phyloP scores from a whole-genome alignment of 2,329 filamentous ascomycete species.

The Neofusicoccum umdonicola region DNA sequence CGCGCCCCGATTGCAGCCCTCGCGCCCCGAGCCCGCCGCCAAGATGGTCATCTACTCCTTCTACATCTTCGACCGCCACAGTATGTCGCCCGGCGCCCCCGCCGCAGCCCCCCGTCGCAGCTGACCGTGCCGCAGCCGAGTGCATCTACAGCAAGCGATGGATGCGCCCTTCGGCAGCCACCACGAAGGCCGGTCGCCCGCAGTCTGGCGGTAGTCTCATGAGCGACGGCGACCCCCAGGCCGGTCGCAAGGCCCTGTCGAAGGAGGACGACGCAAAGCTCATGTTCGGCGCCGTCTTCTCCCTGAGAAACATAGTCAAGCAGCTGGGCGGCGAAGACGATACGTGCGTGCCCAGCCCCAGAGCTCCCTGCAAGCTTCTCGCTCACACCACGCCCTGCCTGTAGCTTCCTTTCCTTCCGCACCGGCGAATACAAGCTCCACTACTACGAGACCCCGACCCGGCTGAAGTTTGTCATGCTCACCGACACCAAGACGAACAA shows the following conservation, averaged over 20 bases:
- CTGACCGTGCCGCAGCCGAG: conserved; percentile 63
- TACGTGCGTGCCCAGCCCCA: conserved; percentile 46
- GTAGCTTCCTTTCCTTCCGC: conserved; percentile 85
- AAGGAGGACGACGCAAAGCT: conserved; percentile 85
- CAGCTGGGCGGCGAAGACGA: conserved; percentile 93
- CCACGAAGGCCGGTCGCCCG: conserved; percentile 49
- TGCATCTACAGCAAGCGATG: conserved; percentile 95
- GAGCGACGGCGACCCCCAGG: conserved; percentile 41
- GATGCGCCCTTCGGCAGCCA: conserved; percentile 54
- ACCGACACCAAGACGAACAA: conserved; percentile 86
- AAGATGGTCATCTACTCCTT: conserved; percentile 94
- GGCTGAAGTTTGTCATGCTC: conserved; percentile 93
- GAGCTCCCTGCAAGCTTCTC: background rate
- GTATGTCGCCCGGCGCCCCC: conserved; percentile 53
- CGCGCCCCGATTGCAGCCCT: background rate
- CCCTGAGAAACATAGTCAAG: conserved; percentile 91
- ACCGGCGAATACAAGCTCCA: conserved; percentile 97
- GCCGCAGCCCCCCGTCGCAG: background rate
- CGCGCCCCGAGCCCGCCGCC: conserved; percentile 16
- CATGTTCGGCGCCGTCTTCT: conserved; percentile 96
- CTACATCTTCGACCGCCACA: conserved; percentile 98
- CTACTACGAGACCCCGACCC: conserved; percentile 97
- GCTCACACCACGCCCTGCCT: background rate
- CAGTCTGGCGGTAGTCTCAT: conserved; percentile 46
- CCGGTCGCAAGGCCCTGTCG: conserved; percentile 44